Evolutionary conservation across 2,329 filamentous ascomycete species (phyloP).

Genomic region (Botrytis squamosa): DNA sequence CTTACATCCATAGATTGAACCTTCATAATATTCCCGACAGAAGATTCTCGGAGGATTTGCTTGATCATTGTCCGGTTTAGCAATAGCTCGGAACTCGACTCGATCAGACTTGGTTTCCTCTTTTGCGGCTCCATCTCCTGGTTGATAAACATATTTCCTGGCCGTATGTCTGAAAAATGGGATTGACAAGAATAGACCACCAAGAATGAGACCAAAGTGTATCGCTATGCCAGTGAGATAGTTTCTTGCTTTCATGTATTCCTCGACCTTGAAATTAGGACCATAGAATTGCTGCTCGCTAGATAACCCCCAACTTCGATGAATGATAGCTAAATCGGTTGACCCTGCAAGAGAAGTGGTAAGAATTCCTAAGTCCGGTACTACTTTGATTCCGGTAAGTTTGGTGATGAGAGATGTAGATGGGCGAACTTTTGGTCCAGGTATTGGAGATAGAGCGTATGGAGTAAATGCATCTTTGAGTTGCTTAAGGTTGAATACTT

Average conservation of each 20-base stretch:
- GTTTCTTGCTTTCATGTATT: constrained; percentile 53
- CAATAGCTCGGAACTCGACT: constrained; percentile 63
- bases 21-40: constrained; percentile 54
- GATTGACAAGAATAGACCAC: constrained; percentile 42
- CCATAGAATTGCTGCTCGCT: constrained; percentile 53
- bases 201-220: constrained; percentile 50
- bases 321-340: constrained; percentile 55
- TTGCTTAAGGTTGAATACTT: constrained; percentile 51
- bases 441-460: constrained; percentile 57
- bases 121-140: constrained; percentile 53
- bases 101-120: constrained; percentile 58
- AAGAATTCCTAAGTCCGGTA: constrained; percentile 55
- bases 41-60: constrained; percentile 45
- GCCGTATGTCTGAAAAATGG: constrained; percentile 44
- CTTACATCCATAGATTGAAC: constrained; percentile 66
- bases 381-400: constrained; percentile 50
- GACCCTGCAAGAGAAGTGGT: constrained; percentile 52
- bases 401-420: constrained; percentile 42
- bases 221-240: constrained; percentile 50
- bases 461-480: constrained; percentile 48
- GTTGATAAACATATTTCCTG: constrained; percentile 48
- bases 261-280: constrained; percentile 57
- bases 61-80: constrained; percentile 53
- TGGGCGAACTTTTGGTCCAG: constrained; percentile 35
- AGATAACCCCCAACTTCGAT: constrained; percentile 62